Percentiles rank a stretch among this genome's conserved stretches.
These are phyloP conservation scores for Capsicum rhomboideum DNA, from an alignment of 257 asterid species.

Conservation along the genomic window DNA sequence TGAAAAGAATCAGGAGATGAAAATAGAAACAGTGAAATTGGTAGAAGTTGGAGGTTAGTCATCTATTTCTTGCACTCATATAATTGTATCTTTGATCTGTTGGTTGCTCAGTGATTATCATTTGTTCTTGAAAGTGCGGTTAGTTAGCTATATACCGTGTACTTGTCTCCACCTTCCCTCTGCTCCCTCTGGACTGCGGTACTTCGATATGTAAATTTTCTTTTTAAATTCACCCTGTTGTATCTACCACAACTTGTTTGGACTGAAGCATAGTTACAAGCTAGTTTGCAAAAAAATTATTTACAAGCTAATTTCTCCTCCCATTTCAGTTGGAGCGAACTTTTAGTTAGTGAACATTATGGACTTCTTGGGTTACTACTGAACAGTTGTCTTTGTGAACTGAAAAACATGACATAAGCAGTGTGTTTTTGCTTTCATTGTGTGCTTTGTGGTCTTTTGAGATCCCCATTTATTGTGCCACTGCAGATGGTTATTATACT, in stretches of 20 bases:
- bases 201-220: not conserved
- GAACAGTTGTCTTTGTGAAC: not conserved
- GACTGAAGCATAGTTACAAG: not conserved
- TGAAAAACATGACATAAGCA: not conserved
- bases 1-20: constrained; percentile 25
- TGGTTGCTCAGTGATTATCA: not conserved
- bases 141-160: not conserved
- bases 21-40: not conserved
- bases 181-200: not conserved
- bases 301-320: not conserved
- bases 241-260: not conserved
- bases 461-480: not conserved
- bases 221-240: not conserved
- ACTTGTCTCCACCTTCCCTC: not conserved
- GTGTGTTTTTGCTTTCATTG: not conserved
- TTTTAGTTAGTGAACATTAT: not conserved
- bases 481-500: not conserved
- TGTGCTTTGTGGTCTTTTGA: not conserved
- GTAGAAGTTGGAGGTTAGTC: constrained; percentile 1
- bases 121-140: not conserved
- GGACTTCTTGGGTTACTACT: not conserved
- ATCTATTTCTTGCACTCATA: not conserved
- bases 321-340: not conserved
- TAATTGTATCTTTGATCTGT: not conserved
- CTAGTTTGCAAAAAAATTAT: not conserved